Percentiles rank a stretch among this genome's conserved stretches.
phyloP scores from a whole-genome alignment of 2,329 filamentous ascomycete genomes.

The Cryphonectria naterciae region DNA sequence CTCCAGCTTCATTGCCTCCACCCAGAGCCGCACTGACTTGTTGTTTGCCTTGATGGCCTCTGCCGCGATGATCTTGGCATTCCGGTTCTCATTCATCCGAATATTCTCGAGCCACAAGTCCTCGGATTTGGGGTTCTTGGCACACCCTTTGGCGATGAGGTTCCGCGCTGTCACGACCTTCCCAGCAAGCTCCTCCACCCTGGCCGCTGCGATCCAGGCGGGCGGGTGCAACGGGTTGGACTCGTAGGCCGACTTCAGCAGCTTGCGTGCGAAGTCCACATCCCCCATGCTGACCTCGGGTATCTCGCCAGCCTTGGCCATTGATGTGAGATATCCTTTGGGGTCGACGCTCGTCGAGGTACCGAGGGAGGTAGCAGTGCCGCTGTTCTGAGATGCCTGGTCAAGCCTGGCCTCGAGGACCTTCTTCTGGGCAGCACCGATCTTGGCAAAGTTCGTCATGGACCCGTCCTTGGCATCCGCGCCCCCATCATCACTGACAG shows the following conservation, averaged over 20 bases:
- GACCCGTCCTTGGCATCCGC: constrained; percentile 72
- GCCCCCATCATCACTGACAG: constrained; percentile 75
- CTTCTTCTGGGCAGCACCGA: constrained; percentile 94
- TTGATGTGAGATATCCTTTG: constrained; percentile 91
- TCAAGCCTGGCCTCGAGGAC: constrained; percentile 93
- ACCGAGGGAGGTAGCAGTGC: constrained; percentile 71
- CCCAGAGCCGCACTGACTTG: constrained; percentile 86
- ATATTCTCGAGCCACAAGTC: constrained; percentile 98
- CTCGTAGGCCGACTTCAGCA: constrained; percentile 96
- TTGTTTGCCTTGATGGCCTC: constrained; percentile 92
- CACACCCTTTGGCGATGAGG: constrained; percentile 84
- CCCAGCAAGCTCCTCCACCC: constrained; percentile 89
- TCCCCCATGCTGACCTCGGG: constrained; percentile 89
- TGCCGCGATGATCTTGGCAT: constrained; percentile 93
- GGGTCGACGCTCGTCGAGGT: constrained; percentile 91
- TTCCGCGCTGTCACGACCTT: constrained; percentile 88
- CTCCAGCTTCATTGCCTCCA: constrained; percentile 93
- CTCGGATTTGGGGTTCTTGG: constrained; percentile 90
- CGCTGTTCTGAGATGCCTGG: constrained; percentile 75
- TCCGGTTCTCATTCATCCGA: constrained; percentile 85
- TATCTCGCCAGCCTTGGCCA: constrained; percentile 79
- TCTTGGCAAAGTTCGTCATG: constrained; percentile 97
- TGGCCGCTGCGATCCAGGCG: constrained; percentile 92
- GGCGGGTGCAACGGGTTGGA: constrained; percentile 94
- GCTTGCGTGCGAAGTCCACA: constrained; percentile 87